Base-by-base conservation (phyloP, 2,329 filamentous ascomycete genomes). In the Coniochaeta sp. region DNA sequence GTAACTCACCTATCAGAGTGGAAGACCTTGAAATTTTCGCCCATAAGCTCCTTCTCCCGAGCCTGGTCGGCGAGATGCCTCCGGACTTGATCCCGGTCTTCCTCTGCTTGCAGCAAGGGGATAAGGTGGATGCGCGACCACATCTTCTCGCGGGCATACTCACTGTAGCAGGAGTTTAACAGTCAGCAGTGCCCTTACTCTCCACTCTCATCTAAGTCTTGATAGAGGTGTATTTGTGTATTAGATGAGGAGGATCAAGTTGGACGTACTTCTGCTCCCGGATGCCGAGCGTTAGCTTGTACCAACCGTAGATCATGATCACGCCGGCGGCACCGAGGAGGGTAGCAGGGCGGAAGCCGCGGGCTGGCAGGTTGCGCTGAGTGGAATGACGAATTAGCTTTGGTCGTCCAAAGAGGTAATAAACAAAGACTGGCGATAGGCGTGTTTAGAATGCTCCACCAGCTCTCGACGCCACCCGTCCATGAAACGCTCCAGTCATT, bases 91-190 rank as follows among this genome's bases (percentile, higher is more conserved):
- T 99, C 95, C 63, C 95, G 89, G 79, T 99, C 95, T 76, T 96
- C 92, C 74, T 99, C 95, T 60, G 95, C 95, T 75, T 98, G 93
- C 65, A 99, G 86, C 64, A 96, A 79, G 61, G 95, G 95, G 71
- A 93, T 95, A 65, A 99, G 83, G 78, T 98, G 87, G 77, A 99
- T 96, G 72, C 95, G 89, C 63, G 91, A 86, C 95, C 95, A 99
- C 86, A 96, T 95, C 82, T 98, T 99, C 73, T 99, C 95, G 69
- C 95, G 91, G 64, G 88, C 90, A 67, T 96, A 88, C 77, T 99
- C 95, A 72, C 93, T 97, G 69, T 61, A 26, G 6, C 6, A 17
- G 17, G 9, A 6, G 17, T 9, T n/a, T 6, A n/a, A 40, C 3
- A 17, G 38, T 40, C 38, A 40, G 38, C 17, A 14, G 34, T 3